phyloP scores from a whole-genome alignment of 306 rosid genomes.

The Vicia faba region DNA sequence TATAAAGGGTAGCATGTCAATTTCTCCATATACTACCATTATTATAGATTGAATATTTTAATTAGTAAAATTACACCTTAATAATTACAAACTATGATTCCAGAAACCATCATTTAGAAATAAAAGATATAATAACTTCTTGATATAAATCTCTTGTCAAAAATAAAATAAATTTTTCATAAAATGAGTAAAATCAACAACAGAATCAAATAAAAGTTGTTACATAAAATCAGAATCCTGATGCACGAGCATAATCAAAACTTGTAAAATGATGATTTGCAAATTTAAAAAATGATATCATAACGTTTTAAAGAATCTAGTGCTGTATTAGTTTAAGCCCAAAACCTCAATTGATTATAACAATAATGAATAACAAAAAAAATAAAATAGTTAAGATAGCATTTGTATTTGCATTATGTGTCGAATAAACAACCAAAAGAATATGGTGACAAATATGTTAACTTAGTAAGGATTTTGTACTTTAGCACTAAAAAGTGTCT shows the following conservation, averaged over 20 bases:
- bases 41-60: too few relatives aligned
- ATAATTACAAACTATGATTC: too few relatives aligned
- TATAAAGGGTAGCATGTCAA: too few relatives aligned
- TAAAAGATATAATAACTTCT: not conserved
- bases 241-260: conserved; percentile 34
- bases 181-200: not conserved
- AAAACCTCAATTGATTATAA: conserved; percentile 32
- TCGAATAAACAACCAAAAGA: conserved; percentile 38
- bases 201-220: conserved; percentile 17
- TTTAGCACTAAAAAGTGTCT: conserved; percentile 35
- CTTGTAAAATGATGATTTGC: conserved; percentile 19
- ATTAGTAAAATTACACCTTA: too few relatives aligned
- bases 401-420: conserved; percentile 26
- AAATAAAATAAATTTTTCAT: not conserved
- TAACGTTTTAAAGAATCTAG: conserved; percentile 47
- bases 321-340: conserved; percentile 36
- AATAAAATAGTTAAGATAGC: conserved; percentile 1
- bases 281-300: conserved; percentile 30
- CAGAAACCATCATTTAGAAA: not conserved
- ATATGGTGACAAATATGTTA: conserved; percentile 42
- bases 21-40: too few relatives aligned
- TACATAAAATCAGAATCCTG: conserved; percentile 21
- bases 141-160: not conserved
- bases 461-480: conserved; percentile 34
- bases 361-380: conserved; percentile 12